Evolutionary conservation across 805 yeast species (phyloP), one percentile per base, ranked within the genome.

Genomic region (Starmerella floris): DNA sequence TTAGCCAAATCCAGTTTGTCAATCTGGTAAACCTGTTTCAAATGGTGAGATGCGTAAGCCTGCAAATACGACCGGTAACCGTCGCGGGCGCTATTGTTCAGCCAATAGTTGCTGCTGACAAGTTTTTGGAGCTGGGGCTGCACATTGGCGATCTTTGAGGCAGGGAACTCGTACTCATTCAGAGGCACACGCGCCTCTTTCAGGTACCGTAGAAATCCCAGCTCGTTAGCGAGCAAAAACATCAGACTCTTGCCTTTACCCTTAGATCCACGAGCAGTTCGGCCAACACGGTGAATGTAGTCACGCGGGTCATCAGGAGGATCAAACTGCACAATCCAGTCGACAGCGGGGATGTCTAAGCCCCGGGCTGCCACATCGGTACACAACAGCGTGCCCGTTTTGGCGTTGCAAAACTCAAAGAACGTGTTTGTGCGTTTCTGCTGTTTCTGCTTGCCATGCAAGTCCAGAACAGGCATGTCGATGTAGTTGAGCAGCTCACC

Each of bases 221-320:
- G 72, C 64, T 91, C 99, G 34, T 75, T 76, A 35, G 98, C 98
- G 8, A 88, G 79, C 61, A 91, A 70, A 63, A 91, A 91, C 97
- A 91, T 87, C 49, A 91, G 69, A 9, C 95, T 83, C 64, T 79
- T 83, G 56, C 99, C 99, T 59, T 78, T 79, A 44, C 95, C 97
- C 38, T 73, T 59, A 20, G 79, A 66, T 11, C 80, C 74, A 69
- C 98, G 79, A 30, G 98, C 99, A 23, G 99, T 91, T 70, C 99
- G 79, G 52, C 99, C 99, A 30, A 91, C 98, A 64, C 99, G 77
- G 67, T 91, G 99, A 54, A 91, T 91, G 62, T 91, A 91, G 65
- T 91, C 97, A 67, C 97, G 78, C 64, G 98, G 98, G 66, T 91
- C 98, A 79, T 91, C 98, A 62, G 98, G 98, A 43, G 98, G 98